A percentile compares a stretch with the other conserved stretches of the same genome.
Evolutionary conservation across 768 basidiomycete species (phyloP).

Genomic region (Macrocybe gigantea): DNA sequence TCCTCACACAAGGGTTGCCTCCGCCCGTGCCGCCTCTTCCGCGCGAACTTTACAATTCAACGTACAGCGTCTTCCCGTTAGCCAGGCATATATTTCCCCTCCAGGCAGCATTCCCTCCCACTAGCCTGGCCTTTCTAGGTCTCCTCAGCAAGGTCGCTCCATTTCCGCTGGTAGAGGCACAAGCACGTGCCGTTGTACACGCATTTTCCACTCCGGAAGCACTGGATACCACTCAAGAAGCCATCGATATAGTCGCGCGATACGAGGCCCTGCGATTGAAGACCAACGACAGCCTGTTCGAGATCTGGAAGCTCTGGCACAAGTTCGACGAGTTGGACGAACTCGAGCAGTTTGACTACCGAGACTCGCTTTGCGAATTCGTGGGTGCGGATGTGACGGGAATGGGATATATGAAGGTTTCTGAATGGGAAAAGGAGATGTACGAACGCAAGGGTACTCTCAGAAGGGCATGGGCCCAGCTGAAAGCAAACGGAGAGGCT

Average conservation of each 20-base stretch:
- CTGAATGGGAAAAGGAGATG: conserved; percentile 54
- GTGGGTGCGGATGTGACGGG: conserved; percentile 17
- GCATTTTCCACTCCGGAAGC: conserved; percentile 47
- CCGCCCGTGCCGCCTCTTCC: conserved; percentile 46
- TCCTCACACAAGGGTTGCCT: conserved; percentile 29
- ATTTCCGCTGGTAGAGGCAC: conserved; percentile 74
- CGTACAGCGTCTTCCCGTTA: conserved; percentile 64
- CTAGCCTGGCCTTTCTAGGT: conserved; percentile 61
- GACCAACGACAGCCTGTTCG: conserved; percentile 25
- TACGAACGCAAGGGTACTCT: conserved; percentile 43
- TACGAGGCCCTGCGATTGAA: conserved; percentile 33
- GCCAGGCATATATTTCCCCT: conserved; percentile 67
- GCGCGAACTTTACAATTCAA: conserved; percentile 52
- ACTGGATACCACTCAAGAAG: conserved; percentile 44
- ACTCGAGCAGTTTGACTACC: conserved; percentile 62
- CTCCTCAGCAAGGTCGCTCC: conserved; percentile 57
- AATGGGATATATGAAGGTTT: conserved; percentile 21
- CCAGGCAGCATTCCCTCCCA: conserved; percentile 33
- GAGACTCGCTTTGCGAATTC: conserved; percentile 51
- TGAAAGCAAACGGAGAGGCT: conserved; percentile 53
- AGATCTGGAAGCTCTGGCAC: conserved; percentile 54
- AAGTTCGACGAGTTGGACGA: conserved; percentile 26
- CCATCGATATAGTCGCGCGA: conserved; percentile 41
- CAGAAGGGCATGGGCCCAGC: conserved; percentile 48
- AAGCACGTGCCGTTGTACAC: conserved; percentile 57